Percentiles rank a stretch among this genome's conserved stretches.
Conservation (phyloP, 2,329 filamentous ascomycete genomes). For the Endothia cerciana region DNA sequence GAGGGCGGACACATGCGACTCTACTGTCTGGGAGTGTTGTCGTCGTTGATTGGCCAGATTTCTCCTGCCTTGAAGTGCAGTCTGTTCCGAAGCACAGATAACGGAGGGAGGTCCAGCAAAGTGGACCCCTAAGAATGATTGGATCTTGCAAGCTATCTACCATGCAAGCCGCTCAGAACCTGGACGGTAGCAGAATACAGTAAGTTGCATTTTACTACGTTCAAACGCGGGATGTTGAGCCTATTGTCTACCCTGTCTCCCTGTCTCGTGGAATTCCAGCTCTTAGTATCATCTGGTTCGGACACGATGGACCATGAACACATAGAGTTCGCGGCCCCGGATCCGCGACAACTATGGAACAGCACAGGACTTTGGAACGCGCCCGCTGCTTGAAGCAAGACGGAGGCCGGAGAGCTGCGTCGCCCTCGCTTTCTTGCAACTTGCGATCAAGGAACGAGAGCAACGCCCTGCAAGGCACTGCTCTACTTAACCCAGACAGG, state of each 20-base stretch:
- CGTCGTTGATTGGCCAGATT: conserved; percentile 13
- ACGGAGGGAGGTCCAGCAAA: neutral
- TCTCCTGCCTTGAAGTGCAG: conserved; percentile 26
- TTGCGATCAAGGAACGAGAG: neutral
- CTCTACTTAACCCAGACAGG: conserved; percentile 6
- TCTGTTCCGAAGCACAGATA: conserved; percentile 20
- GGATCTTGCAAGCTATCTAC: conserved; percentile 10
- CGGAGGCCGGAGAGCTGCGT: neutral
- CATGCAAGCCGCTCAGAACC: neutral
- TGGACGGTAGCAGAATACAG: neutral
- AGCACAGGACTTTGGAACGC: neutral
- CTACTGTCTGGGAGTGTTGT: neutral
- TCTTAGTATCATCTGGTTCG: neutral
- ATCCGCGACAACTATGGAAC: neutral
- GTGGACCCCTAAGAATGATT: conserved; percentile 13
- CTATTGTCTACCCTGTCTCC: neutral
- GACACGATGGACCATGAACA: neutral
- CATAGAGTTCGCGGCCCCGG: too few species aligned
- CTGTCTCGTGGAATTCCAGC: neutral
- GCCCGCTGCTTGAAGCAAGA: neutral
- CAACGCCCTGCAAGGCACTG: neutral
- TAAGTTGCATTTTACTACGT: neutral
- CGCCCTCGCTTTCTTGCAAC: too few species aligned
- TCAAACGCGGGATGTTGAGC: neutral
- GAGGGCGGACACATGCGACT: neutral